Evolutionary conservation across 129 eudicot genomes (phyloP).

Genomic region (sunflower (Helianthus annuus)): DNA sequence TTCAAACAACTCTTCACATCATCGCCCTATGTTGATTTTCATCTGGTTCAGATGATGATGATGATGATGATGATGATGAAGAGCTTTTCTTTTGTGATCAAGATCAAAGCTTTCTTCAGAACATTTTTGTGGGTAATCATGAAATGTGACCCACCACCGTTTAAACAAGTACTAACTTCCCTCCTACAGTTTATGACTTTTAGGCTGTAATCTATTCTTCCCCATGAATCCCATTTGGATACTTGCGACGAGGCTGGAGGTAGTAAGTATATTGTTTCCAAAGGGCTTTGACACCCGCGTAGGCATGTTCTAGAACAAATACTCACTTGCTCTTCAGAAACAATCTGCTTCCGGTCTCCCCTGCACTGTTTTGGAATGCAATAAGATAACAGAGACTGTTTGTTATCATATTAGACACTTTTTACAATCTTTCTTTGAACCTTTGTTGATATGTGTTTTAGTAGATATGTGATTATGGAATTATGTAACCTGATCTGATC

Average conservation of each 20-base stretch:
- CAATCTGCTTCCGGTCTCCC: too few species aligned
- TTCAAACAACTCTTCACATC: too few species aligned
- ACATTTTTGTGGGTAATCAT: constrained; percentile 37
- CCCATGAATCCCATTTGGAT: constrained; percentile 73
- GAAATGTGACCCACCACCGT: constrained; percentile 72
- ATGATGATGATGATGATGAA: too few species aligned
- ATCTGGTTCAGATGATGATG: too few species aligned
- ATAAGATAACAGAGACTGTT: constrained; percentile 45
- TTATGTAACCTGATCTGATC: constrained; percentile 4
- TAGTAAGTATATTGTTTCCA: too few species aligned
- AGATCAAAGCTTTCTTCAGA: too few species aligned
- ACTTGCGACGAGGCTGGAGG: constrained; percentile 6
- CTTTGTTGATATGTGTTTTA: constrained; percentile 15
- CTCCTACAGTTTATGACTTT: constrained; percentile 49
- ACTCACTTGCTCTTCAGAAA: too few species aligned
- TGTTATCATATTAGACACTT: constrained; percentile 51
- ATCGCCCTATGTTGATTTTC: too few species aligned
- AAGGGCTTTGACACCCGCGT: too few species aligned
- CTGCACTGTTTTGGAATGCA: constrained; percentile 14
- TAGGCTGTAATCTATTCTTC: constrained; percentile 63
- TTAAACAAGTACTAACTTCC: constrained; percentile 40
- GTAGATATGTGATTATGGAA: constrained; percentile 7
- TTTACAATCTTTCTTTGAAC: constrained; percentile 5
- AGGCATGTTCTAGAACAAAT: too few species aligned
- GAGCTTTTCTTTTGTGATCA: too few species aligned